Evolutionary conservation across 2,329 filamentous ascomycete genomes (phyloP).

Genomic region (Daldinia sp.): DNA sequence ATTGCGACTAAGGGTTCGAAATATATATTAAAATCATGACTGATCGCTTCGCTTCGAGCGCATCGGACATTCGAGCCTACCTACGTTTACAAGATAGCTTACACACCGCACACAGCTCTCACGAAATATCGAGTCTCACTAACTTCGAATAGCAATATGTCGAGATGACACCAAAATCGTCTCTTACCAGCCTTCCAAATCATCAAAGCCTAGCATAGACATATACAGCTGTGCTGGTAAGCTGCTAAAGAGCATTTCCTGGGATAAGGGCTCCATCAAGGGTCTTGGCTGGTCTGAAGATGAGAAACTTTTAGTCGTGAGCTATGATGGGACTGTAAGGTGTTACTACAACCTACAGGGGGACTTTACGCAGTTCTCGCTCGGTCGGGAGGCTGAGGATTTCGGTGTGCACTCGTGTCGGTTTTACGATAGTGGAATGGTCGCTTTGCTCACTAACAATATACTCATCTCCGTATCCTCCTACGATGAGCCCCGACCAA

Average conservation of each 20-base stretch:
- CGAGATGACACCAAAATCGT: slow-evolving; percentile 88
- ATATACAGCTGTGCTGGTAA: slow-evolving; percentile 94
- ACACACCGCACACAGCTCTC: not conserved
- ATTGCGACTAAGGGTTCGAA: no score
- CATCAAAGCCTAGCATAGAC: slow-evolving; percentile 85
- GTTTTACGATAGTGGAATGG: slow-evolving; percentile 93
- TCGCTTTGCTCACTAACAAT: slow-evolving; percentile 90
- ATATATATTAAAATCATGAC: no score
- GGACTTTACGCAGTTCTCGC: slow-evolving; percentile 92
- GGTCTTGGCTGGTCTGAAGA: slow-evolving; percentile 97
- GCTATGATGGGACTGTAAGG: slow-evolving; percentile 87
- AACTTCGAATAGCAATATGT: slow-evolving; percentile 73
- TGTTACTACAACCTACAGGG: slow-evolving; percentile 92
- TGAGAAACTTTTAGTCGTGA: slow-evolving; percentile 87
- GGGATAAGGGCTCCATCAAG: slow-evolving; percentile 89
- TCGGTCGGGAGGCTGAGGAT: slow-evolving; percentile 90
- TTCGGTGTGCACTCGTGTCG: slow-evolving; percentile 86
- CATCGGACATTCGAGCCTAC: no score
- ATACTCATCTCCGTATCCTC: slow-evolving; percentile 84
- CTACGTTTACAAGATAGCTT: no score
- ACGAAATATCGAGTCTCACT: slow-evolving; percentile 31
- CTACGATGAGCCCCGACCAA: slow-evolving; percentile 90
- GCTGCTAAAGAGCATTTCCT: slow-evolving; percentile 83
- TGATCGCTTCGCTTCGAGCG: no score
- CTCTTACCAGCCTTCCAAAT: slow-evolving; percentile 75